phyloP scores from a whole-genome alignment of 768 basidiomycete genomes.

The Tricholoma bakamatsutake region DNA sequence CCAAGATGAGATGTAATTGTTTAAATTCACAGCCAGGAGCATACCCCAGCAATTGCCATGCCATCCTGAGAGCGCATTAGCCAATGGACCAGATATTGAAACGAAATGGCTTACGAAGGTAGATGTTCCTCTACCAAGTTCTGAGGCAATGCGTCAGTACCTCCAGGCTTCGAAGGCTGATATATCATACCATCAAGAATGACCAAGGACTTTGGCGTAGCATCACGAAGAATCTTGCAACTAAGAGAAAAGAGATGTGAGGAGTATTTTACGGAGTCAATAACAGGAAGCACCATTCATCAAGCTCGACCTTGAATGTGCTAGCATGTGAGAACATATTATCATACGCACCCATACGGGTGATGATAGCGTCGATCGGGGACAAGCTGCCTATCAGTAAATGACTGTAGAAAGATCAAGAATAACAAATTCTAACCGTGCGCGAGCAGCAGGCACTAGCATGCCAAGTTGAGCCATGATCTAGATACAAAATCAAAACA shows the following conservation, averaged over 20 bases:
- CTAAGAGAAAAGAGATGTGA: constrained; percentile 29
- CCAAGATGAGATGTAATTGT: not conserved
- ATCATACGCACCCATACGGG: constrained; percentile 98
- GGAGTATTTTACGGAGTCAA: not conserved
- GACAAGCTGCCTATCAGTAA: constrained; percentile 48
- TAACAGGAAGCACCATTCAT: constrained; percentile 68
- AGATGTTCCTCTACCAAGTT: constrained; percentile 92
- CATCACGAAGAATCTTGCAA: constrained; percentile 89
- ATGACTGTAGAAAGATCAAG: not conserved
- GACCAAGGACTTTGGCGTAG: constrained; percentile 89
- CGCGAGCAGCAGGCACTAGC: constrained; percentile 82
- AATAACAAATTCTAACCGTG: constrained; percentile 45
- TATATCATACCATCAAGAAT: constrained; percentile 80
- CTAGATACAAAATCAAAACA: constrained; percentile 24
- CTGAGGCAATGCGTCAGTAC: constrained; percentile 33
- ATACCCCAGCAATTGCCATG: constrained; percentile 94
- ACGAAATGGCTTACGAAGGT: constrained; percentile 58
- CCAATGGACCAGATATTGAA: not conserved
- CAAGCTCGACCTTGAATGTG: constrained; percentile 98
- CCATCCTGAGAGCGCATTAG: constrained; percentile 58
- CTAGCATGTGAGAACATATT: constrained; percentile 93
- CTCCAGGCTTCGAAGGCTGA: not conserved
- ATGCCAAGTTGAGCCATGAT: constrained; percentile 96
- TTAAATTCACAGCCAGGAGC: constrained; percentile 12
- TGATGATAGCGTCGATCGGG: constrained; percentile 88